phyloP scores from a whole-genome alignment of 495 filamentous ascomycete species.

The Copromyces sp. region DNA sequence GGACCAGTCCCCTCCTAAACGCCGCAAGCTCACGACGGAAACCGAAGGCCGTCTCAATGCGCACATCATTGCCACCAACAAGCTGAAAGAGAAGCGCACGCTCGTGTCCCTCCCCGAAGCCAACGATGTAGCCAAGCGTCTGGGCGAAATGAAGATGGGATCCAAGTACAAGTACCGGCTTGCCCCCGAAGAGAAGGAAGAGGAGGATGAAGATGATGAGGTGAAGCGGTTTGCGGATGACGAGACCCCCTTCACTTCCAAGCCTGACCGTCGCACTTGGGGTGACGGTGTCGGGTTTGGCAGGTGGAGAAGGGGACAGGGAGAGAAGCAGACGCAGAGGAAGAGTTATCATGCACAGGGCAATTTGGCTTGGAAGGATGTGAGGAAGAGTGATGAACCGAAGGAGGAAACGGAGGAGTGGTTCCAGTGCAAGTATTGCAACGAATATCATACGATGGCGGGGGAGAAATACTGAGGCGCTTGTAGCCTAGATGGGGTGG shows the following conservation, averaged over 20 bases:
- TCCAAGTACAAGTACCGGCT: slow-evolving; percentile 11
- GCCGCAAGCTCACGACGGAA: background rate
- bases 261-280: background rate
- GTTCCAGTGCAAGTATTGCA: background rate
- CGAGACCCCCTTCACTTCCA: background rate
- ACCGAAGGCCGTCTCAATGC: background rate
- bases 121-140: slow-evolving; percentile 59
- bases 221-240: background rate
- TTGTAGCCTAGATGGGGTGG: background rate
- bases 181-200: background rate
- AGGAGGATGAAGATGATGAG: background rate
- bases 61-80: background rate
- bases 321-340: background rate
- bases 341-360: background rate
- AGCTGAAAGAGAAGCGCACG: slow-evolving; percentile 38
- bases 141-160: slow-evolving; percentile 33
- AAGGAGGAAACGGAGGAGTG: background rate
- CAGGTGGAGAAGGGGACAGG: background rate
- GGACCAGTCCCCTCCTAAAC: background rate
- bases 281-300: background rate
- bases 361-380: background rate
- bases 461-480: background rate
- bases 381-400: background rate
- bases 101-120: slow-evolving; percentile 61
- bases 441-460: background rate